Conservation (phyloP, 441 rosid species). For the Hura crepitans region DNA sequence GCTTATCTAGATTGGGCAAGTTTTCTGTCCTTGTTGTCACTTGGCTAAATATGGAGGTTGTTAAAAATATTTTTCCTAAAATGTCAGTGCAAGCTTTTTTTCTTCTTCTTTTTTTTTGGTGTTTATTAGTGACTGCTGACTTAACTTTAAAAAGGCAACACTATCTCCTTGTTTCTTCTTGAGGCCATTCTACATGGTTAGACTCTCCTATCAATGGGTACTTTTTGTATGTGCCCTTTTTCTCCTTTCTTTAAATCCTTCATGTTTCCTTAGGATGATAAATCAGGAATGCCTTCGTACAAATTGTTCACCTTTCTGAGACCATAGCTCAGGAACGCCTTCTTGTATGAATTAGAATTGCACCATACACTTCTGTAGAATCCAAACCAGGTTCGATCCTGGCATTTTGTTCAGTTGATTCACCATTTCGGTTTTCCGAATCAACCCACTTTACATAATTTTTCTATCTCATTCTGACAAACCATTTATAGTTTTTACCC, state of each 20-base stretch:
- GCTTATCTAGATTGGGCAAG: background rate
- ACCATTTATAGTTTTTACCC: background rate
- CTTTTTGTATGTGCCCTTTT: background rate
- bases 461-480: background rate
- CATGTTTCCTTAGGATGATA: too few relatives aligned
- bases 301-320: too few relatives aligned
- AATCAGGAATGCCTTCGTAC: too few relatives aligned
- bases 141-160: background rate
- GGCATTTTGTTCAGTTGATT: background rate
- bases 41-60: background rate
- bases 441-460: background rate
- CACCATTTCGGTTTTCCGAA: background rate
- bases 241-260: too few relatives aligned
- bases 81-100: background rate
- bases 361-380: too few relatives aligned
- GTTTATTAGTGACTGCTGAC: background rate
- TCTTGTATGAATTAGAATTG: too few relatives aligned
- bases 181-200: background rate
- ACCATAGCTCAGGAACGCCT: too few relatives aligned
- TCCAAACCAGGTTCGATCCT: too few relatives aligned
- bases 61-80: background rate
- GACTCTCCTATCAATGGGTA: background rate
- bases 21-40: background rate
- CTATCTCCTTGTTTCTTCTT: background rate
- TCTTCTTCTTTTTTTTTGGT: background rate